Percentiles rank a stretch among this genome's conserved stretches.
Evolutionary conservation across 129 eudicot genomes (phyloP).

Genomic region (Lactuca saligna): DNA sequence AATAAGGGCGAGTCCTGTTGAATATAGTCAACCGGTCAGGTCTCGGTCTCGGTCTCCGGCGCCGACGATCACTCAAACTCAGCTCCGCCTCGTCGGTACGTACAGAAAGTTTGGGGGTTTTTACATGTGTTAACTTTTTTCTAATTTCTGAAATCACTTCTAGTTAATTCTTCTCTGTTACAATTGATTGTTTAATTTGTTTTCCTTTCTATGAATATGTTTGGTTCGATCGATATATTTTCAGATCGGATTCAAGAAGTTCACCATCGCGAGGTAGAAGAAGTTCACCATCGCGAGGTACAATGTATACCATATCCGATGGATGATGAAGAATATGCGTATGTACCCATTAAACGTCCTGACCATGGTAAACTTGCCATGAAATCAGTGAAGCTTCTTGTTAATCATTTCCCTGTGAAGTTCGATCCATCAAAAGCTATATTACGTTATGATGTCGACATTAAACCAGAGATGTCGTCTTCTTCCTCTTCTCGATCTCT

Average conservation of each 20-base stretch:
- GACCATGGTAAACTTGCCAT: slow-evolving; percentile 40
- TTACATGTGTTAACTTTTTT: neutral
- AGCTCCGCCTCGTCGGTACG: neutral
- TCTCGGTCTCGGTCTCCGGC: neutral
- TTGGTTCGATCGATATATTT: neutral
- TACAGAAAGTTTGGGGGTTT: neutral
- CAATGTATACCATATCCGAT: neutral
- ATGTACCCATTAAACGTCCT: slow-evolving; percentile 55
- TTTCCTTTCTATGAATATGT: neutral
- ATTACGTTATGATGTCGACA: slow-evolving; percentile 47
- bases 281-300: neutral
- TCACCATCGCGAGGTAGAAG: neutral
- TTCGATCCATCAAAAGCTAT: slow-evolving; percentile 42
- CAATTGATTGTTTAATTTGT: neutral
- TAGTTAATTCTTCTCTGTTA: neutral
- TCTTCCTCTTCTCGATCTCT: slow-evolving; percentile 25
- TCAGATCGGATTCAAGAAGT: slow-evolving; percentile 28
- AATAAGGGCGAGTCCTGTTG: neutral
- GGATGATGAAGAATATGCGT: neutral
- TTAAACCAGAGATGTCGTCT: slow-evolving; percentile 8
- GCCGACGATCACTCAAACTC: neutral
- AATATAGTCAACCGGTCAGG: slow-evolving; percentile 5
- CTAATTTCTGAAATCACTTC: neutral
- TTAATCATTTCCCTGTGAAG: slow-evolving; percentile 55
- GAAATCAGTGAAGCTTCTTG: slow-evolving; percentile 41